phyloP scores from a whole-genome alignment of 768 basidiomycete genomes.

The Daedalea quercina region DNA sequence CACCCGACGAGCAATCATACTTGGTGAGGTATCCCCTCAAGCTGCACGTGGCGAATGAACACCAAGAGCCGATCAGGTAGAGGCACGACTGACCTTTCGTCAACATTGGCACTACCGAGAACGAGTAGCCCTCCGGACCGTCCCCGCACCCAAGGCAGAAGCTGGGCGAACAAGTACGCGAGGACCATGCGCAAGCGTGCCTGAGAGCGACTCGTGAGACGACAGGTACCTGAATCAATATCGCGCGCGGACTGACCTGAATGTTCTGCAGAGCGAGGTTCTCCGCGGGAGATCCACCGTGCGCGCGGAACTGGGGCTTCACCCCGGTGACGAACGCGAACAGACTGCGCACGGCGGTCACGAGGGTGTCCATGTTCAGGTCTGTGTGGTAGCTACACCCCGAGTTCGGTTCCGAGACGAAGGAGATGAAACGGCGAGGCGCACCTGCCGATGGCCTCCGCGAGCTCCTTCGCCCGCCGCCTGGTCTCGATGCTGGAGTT shows the following conservation, averaged over 20 bases:
- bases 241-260: slow-evolving; percentile 52
- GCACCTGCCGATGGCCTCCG: slow-evolving; percentile 86
- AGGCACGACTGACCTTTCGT: slow-evolving; percentile 64
- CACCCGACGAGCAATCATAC: slow-evolving; percentile 92
- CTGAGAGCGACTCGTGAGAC: slow-evolving; percentile 28
- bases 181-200: slow-evolving; percentile 93
- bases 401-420: no score
- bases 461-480: slow-evolving; percentile 77
- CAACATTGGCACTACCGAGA: slow-evolving; percentile 96
- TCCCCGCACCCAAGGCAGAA: slow-evolving; percentile 88
- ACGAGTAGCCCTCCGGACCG: slow-evolving; percentile 83
- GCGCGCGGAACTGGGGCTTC: slow-evolving; percentile 71
- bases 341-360: slow-evolving; percentile 75
- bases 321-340: slow-evolving; percentile 78
- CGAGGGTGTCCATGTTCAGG: slow-evolving; percentile 92
- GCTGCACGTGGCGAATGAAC: slow-evolving; percentile 31
- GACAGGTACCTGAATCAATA: no score
- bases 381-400: slow-evolving; percentile 79
- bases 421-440: no score
- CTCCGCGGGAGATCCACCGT: slow-evolving; percentile 84
- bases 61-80: no score
- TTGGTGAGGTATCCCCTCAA: slow-evolving; percentile 96
- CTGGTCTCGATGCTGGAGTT: slow-evolving; percentile 89
- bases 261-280: slow-evolving; percentile 98
- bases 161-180: slow-evolving; percentile 90